phyloP scores from a whole-genome alignment of 2,329 filamentous ascomycete genomes.

The Calycina herbarum region DNA sequence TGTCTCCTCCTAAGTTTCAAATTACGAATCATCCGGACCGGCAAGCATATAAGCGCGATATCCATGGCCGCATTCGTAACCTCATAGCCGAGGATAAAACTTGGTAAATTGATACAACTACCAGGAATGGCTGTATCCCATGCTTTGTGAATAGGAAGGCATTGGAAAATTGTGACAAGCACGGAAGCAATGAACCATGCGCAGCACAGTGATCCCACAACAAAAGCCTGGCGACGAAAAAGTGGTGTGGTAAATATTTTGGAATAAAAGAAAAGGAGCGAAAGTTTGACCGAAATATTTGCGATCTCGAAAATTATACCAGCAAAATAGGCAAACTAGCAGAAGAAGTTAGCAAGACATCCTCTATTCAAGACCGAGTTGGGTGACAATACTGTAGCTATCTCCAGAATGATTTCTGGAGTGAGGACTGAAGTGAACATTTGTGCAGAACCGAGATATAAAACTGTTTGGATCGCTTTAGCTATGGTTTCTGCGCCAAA shows the following conservation, averaged over 20 bases:
- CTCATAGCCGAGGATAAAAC: not conserved
- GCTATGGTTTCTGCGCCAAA: no score
- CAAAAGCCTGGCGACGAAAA: not conserved
- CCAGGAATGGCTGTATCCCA: not conserved
- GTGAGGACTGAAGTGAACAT: not conserved
- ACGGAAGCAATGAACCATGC: not conserved
- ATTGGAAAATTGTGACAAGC: constrained; percentile 3
- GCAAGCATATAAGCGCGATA: not conserved
- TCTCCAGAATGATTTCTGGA: not conserved
- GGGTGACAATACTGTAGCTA: not conserved
- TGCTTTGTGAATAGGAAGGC: not conserved
- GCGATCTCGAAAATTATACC: not conserved
- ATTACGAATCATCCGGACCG: not conserved
- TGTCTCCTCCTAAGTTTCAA: not conserved
- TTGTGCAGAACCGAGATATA: not conserved
- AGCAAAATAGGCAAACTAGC: not conserved
- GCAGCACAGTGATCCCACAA: not conserved
- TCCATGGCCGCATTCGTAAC: not conserved
- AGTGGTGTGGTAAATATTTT: not conserved
- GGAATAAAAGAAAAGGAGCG: not conserved
- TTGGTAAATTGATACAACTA: not conserved
- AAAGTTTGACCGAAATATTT: not conserved
- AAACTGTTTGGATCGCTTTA: not conserved
- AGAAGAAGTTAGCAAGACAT: not conserved
- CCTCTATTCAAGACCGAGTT: not conserved